phyloP scores from a whole-genome alignment of 2,329 filamentous ascomycete species.

The Neopestalotiopsis clavispora region DNA sequence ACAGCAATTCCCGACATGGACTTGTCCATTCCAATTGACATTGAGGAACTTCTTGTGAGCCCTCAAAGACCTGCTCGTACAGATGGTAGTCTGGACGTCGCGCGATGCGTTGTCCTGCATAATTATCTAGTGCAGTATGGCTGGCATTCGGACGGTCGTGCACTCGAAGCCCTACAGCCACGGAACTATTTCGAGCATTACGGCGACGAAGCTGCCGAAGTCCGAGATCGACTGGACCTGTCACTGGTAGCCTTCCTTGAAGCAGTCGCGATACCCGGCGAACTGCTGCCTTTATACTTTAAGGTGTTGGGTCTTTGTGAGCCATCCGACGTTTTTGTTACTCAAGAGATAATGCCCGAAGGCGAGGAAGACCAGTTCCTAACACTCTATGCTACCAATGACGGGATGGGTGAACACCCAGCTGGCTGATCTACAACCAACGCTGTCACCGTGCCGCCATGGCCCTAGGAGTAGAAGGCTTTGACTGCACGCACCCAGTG shows the following conservation, averaged over 20 bases:
- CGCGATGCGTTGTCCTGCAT: neutral
- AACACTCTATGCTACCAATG: conserved; percentile 26
- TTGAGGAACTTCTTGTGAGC: neutral
- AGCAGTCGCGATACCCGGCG: conserved; percentile 24
- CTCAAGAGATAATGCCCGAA: conserved; percentile 23
- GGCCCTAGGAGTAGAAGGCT: conserved; percentile 21
- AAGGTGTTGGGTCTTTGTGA: conserved; percentile 24
- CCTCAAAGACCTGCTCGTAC: neutral
- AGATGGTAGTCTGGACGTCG: neutral
- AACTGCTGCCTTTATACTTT: conserved; percentile 29
- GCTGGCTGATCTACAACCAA: conserved; percentile 35
- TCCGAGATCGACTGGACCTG: conserved; percentile 30
- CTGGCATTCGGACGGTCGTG: conserved; percentile 3
- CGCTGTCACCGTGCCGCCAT: conserved; percentile 20
- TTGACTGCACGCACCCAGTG: conserved; percentile 22
- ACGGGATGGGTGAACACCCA: conserved; percentile 23
- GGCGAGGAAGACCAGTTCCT: conserved; percentile 28
- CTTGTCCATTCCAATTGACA: too few relatives aligned
- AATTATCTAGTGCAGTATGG: conserved; percentile 3
- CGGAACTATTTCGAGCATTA: neutral
- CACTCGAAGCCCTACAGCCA: neutral
- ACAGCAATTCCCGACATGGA: too few relatives aligned
- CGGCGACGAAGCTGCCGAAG: conserved; percentile 25
- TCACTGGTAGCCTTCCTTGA: conserved; percentile 31
- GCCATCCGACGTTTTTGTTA: conserved; percentile 27